A percentile compares a stretch with the other conserved stretches of the same genome.
These are phyloP conservation scores for Dunaliella sp. DNA, from an alignment of 139 green algal species.

Conservation along the genomic window DNA sequence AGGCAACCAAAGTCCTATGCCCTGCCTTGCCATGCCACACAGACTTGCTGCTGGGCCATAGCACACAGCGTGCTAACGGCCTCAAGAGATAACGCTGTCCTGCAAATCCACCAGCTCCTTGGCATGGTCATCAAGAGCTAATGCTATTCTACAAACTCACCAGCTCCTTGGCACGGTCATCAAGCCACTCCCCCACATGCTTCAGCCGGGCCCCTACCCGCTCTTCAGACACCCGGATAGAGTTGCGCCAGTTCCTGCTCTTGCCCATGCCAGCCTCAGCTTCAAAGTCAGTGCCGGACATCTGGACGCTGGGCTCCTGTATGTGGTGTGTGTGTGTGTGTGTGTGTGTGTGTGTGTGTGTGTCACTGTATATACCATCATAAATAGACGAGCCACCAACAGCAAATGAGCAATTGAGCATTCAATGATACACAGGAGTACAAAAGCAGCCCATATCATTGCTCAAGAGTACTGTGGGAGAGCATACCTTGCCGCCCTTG, in stretches of 20 bases:
- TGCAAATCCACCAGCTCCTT: not conserved
- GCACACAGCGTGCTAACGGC: too few relatives aligned
- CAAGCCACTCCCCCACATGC: not conserved
- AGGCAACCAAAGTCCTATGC: not conserved
- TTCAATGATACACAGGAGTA: too few relatives aligned
- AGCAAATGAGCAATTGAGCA: too few relatives aligned
- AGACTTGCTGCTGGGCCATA: too few relatives aligned
- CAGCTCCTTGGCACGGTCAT: not conserved
- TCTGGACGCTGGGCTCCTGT: not conserved
- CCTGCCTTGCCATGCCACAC: too few relatives aligned
- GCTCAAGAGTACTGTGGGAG: too few relatives aligned
- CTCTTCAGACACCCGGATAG: not conserved
- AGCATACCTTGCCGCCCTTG: not conserved
- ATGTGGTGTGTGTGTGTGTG: too few relatives aligned
- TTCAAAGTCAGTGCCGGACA: not conserved
- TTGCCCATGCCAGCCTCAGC: not conserved
- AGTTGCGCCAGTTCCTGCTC: not conserved
- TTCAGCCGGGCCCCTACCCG: not conserved
- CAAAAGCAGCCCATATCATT: too few relatives aligned
- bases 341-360: too few relatives aligned
- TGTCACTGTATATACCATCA: too few relatives aligned
- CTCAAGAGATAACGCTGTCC: not conserved
- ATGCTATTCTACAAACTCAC: not conserved
- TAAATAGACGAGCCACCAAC: too few relatives aligned
- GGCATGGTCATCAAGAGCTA: not conserved